Conservation (phyloP, 352 stramenopile species). For the Phytophthora ramorum region DNA sequence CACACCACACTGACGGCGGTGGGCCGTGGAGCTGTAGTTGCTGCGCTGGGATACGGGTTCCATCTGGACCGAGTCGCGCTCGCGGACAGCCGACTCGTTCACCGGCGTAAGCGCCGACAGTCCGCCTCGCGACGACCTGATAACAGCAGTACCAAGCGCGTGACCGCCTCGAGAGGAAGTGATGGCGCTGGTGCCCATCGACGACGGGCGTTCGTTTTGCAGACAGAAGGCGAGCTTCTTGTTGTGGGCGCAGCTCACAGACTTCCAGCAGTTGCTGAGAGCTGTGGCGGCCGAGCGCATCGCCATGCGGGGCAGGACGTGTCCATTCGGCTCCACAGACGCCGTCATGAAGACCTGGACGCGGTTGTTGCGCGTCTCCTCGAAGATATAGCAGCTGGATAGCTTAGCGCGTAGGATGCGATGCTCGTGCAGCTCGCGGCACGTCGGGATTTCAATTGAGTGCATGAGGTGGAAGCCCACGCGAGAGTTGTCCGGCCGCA, state of each 20-base stretch:
- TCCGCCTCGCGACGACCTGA: slow-evolving; percentile 27
- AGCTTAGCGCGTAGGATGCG: slow-evolving; percentile 56
- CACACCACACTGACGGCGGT: slow-evolving; percentile 41
- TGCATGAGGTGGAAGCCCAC: slow-evolving; percentile 66
- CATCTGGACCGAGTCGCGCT: slow-evolving; percentile 5
- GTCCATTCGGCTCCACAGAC: slow-evolving; percentile 54
- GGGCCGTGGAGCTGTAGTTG: slow-evolving; percentile 26
- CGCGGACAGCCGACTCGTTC: slow-evolving; percentile 28
- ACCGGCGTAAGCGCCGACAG: slow-evolving; percentile 37
- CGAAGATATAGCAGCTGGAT: slow-evolving; percentile 64
- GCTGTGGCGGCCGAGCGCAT: slow-evolving; percentile 46
- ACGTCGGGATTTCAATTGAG: slow-evolving; percentile 49
- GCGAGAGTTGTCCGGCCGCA: slow-evolving; percentile 52
- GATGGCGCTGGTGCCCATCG: slow-evolving; percentile 5
- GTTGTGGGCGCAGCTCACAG: slow-evolving; percentile 65
- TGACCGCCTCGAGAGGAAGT: slow-evolving; percentile 16
- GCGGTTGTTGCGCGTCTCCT: slow-evolving; percentile 50
- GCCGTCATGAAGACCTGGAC: slow-evolving; percentile 76
- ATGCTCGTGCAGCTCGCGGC: slow-evolving; percentile 44
- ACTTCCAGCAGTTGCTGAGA: slow-evolving; percentile 74
- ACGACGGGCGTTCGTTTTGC: slow-evolving; percentile 46
- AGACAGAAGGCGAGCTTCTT: slow-evolving; percentile 74
- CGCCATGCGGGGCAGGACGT: slow-evolving; percentile 51
- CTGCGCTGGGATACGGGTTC: slow-evolving; percentile 35
- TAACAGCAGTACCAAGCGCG: slow-evolving; percentile 9